Conservation (phyloP, 148 eudicot species). For the Vaccinium macrocarpon region DNA sequence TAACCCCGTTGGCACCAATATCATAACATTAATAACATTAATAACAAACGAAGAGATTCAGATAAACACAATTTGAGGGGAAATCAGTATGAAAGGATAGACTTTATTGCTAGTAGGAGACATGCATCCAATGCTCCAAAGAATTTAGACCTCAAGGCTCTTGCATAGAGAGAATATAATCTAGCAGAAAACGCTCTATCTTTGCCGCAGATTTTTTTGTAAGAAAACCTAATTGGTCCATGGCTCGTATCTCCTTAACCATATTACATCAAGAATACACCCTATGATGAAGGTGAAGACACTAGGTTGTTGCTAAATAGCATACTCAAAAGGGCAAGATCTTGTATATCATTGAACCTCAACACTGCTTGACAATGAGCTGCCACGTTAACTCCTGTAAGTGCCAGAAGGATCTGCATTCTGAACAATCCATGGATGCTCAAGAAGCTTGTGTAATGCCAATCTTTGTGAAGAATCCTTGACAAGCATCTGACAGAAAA, state of each 20-base stretch:
- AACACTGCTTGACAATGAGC: neutral
- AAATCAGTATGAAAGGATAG: neutral
- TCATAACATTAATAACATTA: no score
- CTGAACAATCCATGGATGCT: slow-evolving; percentile 95
- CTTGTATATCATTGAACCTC: neutral
- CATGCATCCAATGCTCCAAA: neutral
- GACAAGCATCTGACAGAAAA: slow-evolving; percentile 73
- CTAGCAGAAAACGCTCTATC: neutral
- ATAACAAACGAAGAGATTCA: neutral
- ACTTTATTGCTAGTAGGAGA: slow-evolving; percentile 5
- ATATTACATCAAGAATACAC: neutral
- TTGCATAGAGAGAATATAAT: neutral
- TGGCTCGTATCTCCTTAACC: neutral
- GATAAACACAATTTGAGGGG: neutral
- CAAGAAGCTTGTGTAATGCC: slow-evolving; percentile 84
- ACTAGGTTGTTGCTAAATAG: neutral
- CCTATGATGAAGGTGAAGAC: neutral
- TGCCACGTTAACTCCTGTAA: slow-evolving; percentile 43
- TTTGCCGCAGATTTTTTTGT: neutral
- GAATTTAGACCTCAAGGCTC: slow-evolving; percentile 2
- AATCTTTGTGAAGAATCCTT: slow-evolving; percentile 76
- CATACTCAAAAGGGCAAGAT: neutral
- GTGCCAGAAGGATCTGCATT: slow-evolving; percentile 89
- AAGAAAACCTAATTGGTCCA: neutral
- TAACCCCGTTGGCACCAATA: no score